These are phyloP conservation scores for Cladosporium colombiae DNA, from an alignment of 2,329 filamentous ascomycete species.

Conservation along the genomic window DNA sequence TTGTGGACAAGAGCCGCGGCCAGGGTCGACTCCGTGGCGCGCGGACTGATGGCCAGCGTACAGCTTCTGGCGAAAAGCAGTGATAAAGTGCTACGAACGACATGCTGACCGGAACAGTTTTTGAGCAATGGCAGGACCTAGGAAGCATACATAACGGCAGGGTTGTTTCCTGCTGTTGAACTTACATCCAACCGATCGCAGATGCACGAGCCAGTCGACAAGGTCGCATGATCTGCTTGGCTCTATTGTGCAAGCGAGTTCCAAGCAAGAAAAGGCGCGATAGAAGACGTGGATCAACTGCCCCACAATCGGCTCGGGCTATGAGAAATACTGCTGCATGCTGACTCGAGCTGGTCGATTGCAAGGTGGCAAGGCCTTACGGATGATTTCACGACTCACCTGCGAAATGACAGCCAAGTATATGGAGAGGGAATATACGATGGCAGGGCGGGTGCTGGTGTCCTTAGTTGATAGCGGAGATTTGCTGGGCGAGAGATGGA, in stretches of 20 bases:
- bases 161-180: neutral
- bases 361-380: neutral
- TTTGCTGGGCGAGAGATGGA: neutral
- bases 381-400: neutral
- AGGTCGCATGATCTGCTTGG: neutral
- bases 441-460: neutral
- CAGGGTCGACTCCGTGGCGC: constrained; percentile 8
- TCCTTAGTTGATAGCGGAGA: neutral
- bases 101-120: constrained; percentile 29
- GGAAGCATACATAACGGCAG: constrained; percentile 22
- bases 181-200: constrained; percentile 2
- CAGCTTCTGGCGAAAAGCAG: constrained; percentile 1
- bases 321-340: neutral
- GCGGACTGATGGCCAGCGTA: neutral
- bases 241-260: neutral
- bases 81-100: constrained; percentile 8
- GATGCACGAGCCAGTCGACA: neutral
- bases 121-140: constrained; percentile 34
- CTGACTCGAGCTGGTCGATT: neutral
- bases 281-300: neutral
- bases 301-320: neutral
- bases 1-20: constrained; percentile 30
- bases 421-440: neutral
- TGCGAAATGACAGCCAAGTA: neutral
- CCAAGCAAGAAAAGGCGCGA: neutral